Evolutionary conservation across 1,139 yeast species (phyloP).

Genomic region (Geotrichum cucujoidarum): DNA sequence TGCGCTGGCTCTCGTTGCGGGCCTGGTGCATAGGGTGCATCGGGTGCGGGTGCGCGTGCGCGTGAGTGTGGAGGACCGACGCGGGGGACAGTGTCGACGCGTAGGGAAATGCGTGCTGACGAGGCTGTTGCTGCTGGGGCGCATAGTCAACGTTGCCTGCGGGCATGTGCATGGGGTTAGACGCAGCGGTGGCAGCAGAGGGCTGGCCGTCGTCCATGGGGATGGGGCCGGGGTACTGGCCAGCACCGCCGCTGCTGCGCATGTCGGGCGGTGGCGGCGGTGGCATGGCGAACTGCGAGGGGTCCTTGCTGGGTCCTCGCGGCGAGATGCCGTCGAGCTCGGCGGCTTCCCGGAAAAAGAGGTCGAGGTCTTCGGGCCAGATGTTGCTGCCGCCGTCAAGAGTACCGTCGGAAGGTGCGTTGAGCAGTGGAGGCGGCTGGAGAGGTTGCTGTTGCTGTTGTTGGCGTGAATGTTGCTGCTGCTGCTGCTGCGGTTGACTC

Average conservation of each 20-base stretch:
- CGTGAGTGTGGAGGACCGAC: too few species aligned
- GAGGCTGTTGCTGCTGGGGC: neutral
- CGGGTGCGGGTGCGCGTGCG: too few species aligned
- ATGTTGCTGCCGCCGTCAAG: neutral
- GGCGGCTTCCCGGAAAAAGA: slow-evolving; percentile 31
- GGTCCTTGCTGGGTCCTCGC: neutral
- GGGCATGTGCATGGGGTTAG: neutral
- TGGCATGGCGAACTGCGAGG: neutral
- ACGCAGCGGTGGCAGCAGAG: too few species aligned
- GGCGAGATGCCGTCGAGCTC: slow-evolving; percentile 27
- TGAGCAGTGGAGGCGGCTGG: too few species aligned
- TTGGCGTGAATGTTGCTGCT: neutral
- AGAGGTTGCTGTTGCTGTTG: neutral
- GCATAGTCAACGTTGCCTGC: neutral
- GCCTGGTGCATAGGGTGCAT: too few species aligned
- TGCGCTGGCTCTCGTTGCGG: slow-evolving; percentile 46
- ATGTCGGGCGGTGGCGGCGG: too few species aligned
- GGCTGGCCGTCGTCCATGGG: too few species aligned
- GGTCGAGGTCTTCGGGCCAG: slow-evolving; percentile 29
- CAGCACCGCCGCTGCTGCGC: neutral
- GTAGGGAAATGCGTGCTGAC: neutral
- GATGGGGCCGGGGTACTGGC: neutral
- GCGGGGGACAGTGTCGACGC: too few species aligned
- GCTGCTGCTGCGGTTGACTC: neutral
- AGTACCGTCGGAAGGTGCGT: neutral